A percentile compares a stretch with the other conserved stretches of the same genome.
Evolutionary conservation across 805 yeast genomes (phyloP).

Genomic region (Yarrowia sp.): DNA sequence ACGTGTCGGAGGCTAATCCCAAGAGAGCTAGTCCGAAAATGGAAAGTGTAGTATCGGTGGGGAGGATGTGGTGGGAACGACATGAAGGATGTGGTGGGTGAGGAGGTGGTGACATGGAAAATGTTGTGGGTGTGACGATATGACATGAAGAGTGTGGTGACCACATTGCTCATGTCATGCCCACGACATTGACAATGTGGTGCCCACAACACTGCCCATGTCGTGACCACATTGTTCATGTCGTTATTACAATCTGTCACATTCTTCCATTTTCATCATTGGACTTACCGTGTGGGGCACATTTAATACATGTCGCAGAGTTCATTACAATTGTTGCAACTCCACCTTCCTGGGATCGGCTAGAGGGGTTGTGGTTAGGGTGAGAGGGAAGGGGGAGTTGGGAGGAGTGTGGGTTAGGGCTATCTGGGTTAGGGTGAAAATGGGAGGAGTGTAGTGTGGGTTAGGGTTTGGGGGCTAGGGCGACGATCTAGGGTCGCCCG

Average conservation of each 20-base stretch:
- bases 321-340: constrained; percentile 17
- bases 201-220: neutral
- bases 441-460: too few relatives aligned
- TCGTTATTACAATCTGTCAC: neutral
- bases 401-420: too few relatives aligned
- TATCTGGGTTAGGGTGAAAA: too few relatives aligned
- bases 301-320: constrained; percentile 7
- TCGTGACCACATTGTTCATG: neutral
- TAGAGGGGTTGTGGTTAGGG: constrained; percentile 23
- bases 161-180: too few relatives aligned
- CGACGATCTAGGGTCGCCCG: too few relatives aligned
- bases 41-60: too few relatives aligned
- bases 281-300: constrained; percentile 19
- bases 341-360: constrained; percentile 24
- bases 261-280: neutral
- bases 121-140: neutral
- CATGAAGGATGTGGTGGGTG: neutral
- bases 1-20: constrained; percentile 14
- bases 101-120: neutral
- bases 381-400: neutral
- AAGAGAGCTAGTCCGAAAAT: too few relatives aligned
- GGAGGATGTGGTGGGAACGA: neutral
- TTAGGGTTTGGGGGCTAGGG: neutral
- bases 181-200: too few relatives aligned
- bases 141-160: neutral